These are phyloP conservation scores for Backusella luteola DNA, from an alignment of 192 early-diverging fungal species.

Conservation along the genomic window DNA sequence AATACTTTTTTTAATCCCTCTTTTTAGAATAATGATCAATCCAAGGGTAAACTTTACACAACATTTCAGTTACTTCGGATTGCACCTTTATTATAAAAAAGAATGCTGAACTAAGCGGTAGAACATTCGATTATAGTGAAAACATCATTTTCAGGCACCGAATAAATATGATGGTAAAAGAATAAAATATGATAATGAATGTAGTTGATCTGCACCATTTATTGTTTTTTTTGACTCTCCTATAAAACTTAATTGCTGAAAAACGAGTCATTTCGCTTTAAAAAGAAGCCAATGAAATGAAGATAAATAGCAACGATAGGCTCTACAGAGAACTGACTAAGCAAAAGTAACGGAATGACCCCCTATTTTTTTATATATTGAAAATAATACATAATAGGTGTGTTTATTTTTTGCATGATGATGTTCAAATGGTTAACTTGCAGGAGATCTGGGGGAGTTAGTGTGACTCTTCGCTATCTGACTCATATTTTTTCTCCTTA, in stretches of 20 bases:
- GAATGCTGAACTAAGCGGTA: too few species aligned
- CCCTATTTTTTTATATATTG: neutral
- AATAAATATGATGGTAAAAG: neutral
- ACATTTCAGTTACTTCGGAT: too few species aligned
- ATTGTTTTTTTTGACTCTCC: neutral
- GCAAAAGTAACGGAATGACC: conserved; percentile 3
- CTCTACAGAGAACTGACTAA: neutral
- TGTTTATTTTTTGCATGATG: neutral
- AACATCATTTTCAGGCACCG: too few species aligned
- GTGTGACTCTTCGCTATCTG: neutral
- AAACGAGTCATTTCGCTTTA: neutral
- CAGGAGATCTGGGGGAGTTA: neutral
- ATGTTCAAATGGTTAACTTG: neutral
- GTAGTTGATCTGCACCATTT: neutral
- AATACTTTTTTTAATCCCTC: neutral
- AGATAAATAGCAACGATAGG: neutral
- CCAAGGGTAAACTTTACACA: neutral
- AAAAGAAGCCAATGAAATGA: neutral
- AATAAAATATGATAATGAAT: neutral
- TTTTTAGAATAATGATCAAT: neutral
- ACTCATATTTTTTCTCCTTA: conserved; percentile 6
- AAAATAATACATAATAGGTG: neutral
- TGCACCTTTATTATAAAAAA: neutral
- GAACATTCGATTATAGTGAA: too few species aligned
- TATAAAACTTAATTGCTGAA: neutral